A percentile compares a stretch with the other conserved stretches of the same genome.
Conservation (phyloP, 2,329 filamentous ascomycete genomes). For the Calcarisporium arbuscula region DNA sequence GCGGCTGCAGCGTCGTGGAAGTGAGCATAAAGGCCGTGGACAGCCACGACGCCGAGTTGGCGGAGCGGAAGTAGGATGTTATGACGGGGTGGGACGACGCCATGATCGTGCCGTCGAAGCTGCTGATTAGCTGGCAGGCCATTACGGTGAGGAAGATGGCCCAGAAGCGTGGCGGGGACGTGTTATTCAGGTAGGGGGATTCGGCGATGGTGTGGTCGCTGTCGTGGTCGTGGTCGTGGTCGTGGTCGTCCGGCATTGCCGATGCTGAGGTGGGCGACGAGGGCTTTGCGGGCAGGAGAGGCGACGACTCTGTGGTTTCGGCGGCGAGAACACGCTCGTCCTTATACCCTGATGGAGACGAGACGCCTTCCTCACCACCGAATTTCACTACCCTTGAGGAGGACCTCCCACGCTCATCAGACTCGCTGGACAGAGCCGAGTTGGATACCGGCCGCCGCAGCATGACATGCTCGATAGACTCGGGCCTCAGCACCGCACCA, state of each 20-base stretch:
- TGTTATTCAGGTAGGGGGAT: constrained; percentile 36
- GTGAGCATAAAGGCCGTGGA: constrained; percentile 75
- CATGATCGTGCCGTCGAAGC: constrained; percentile 77
- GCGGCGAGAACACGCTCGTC: no score
- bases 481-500: constrained; percentile 34
- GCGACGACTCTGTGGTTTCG: no score
- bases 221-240: constrained; percentile 7
- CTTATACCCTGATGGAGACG: no score
- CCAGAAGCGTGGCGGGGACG: constrained; percentile 50
- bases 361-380: no score
- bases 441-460: constrained; percentile 20
- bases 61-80: constrained; percentile 70
- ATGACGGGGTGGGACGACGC: constrained; percentile 75
- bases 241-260: constrained; percentile 3
- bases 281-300: no score
- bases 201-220: background rate
- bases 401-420: no score
- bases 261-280: no score
- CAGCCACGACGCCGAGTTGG: constrained; percentile 76
- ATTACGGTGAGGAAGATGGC: constrained; percentile 55
- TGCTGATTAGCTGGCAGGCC: constrained; percentile 50
- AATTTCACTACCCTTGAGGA: no score
- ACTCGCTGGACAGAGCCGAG: background rate
- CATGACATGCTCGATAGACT: constrained; percentile 32
- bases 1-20: constrained; percentile 67